Conservation (phyloP, 2,329 filamentous ascomycete genomes). For the Raffaelea arxii region DNA sequence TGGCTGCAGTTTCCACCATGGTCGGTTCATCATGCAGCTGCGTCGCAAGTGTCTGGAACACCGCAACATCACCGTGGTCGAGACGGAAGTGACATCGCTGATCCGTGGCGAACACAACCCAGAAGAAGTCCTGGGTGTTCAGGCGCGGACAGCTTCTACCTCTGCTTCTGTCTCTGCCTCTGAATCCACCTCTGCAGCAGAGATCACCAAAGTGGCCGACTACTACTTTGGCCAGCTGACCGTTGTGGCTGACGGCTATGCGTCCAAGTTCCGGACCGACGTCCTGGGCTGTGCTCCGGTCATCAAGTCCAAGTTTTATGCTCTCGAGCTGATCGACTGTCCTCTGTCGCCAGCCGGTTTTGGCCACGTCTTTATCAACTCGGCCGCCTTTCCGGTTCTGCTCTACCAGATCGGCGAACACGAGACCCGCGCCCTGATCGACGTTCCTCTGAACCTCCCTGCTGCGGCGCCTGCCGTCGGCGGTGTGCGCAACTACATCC, state of each 20-base stretch:
- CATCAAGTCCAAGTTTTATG: slow-evolving; percentile 83
- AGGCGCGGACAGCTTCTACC: slow-evolving; percentile 58
- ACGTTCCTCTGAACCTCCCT: slow-evolving; percentile 70
- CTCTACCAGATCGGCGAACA: slow-evolving; percentile 95
- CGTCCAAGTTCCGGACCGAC: slow-evolving; percentile 80
- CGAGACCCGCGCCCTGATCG: slow-evolving; percentile 84
- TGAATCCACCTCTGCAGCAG: slow-evolving; percentile 40
- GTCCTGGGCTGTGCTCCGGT: slow-evolving; percentile 58
- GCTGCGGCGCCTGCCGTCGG: slow-evolving; percentile 65
- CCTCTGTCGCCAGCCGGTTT: slow-evolving; percentile 64
- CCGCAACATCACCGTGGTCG: slow-evolving; percentile 80
- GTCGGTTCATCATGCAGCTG: slow-evolving; percentile 78
- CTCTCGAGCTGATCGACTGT: slow-evolving; percentile 83
- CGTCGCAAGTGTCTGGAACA: slow-evolving; percentile 64
- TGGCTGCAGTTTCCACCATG: slow-evolving; percentile 86
- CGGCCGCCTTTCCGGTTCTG: slow-evolving; percentile 62
- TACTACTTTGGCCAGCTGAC: slow-evolving; percentile 85
- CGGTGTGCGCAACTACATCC: slow-evolving; percentile 76
- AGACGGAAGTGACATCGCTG: slow-evolving; percentile 73
- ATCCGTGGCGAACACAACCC: slow-evolving; percentile 57
- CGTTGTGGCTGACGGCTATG: slow-evolving; percentile 85
- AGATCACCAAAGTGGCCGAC: slow-evolving; percentile 46
- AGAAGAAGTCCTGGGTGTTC: slow-evolving; percentile 72
- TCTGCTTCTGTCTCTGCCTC: too few relatives aligned
- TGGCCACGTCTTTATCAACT: slow-evolving; percentile 78